Base-by-base conservation (phyloP, 2,329 filamentous ascomycete species). In the Geosmithia morbida region DNA sequence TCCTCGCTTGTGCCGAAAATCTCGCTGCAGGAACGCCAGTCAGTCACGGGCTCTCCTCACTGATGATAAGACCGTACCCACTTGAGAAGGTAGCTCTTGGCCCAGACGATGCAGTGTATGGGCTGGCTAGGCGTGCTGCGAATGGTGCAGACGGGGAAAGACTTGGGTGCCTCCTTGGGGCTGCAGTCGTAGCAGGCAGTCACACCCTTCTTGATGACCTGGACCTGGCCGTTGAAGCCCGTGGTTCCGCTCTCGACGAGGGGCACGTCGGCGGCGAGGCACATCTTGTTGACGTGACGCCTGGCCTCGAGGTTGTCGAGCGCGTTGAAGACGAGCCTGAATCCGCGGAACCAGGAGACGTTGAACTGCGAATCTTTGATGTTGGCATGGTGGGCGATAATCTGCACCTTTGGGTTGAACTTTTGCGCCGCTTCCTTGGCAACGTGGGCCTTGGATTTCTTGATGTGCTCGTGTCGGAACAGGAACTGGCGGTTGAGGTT, bases 101-200 rank as follows among this genome's bases (percentile, higher is more conserved):
- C 90, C 92, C 92, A 98, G 2, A 98, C 90, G 51, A 98, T 98
- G 67, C 92, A 97, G 66, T 98, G 92, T 42, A 98, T 97, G 1
- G 90, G 87, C 57, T 97, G 90, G 53, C 85, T 94, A 0, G 92
- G 92, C 0, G 89, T 98, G 62, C 87, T 96, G 61, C 92, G 80
- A 56, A 98, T 97, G 1, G 92, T 98, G 68, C 92, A 98, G 41
- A 97, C 89, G 2, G 92, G 89, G 59, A 94, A 97, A 1, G 84
- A 85, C 62, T 95, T 97, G 6, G 90, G 90, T 2, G 84, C 80
- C 51, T 90, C 85, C 64, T 98, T 98, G 2, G 81, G 76, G 14
- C 81, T 85, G 68, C 92, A 98, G 60, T 98, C 92, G 63, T 98
- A 98, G 68, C 92, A 98, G 57, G 94, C 90, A 1, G 90, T 95